Conservation (phyloP, 176 grass and related monocot species). For the Areca catechu region DNA sequence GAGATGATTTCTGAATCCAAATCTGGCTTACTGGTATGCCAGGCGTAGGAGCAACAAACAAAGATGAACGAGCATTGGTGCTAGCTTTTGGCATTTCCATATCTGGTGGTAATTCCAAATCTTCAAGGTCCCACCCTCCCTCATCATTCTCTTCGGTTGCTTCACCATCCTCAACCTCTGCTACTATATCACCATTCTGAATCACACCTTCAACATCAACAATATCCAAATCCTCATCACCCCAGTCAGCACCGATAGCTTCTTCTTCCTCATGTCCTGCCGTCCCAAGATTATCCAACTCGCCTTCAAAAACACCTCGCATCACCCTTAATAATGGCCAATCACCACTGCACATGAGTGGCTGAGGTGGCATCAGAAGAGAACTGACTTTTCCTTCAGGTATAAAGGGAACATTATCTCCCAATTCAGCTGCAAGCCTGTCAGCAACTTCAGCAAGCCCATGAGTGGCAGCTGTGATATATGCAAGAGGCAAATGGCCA, state of each 20-base stretch:
- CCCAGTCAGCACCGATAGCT: slow-evolving; percentile 76
- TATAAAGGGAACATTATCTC: slow-evolving; percentile 69
- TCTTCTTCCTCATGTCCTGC: slow-evolving; percentile 65
- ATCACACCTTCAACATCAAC: slow-evolving; percentile 59
- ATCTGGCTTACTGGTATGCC: slow-evolving; percentile 92
- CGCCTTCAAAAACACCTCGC: slow-evolving; percentile 87
- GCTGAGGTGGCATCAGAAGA: slow-evolving; percentile 67
- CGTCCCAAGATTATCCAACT: slow-evolving; percentile 59
- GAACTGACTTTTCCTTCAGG: slow-evolving; percentile 53
- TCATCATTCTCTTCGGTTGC: slow-evolving; percentile 57
- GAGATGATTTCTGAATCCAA: slow-evolving; percentile 95
- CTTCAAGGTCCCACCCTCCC: slow-evolving; percentile 92
- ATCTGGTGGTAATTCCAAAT: slow-evolving; percentile 81
- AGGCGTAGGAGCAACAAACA: slow-evolving; percentile 67
- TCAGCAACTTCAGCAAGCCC: slow-evolving; percentile 75
- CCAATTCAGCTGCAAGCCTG: slow-evolving; percentile 73
- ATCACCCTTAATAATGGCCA: slow-evolving; percentile 95
- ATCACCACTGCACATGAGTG: slow-evolving; percentile 53
- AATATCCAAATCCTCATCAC: slow-evolving; percentile 81
- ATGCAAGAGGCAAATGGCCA: slow-evolving; percentile 89
- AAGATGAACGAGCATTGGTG: slow-evolving; percentile 26
- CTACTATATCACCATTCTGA: slow-evolving; percentile 51
- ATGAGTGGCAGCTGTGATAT: slow-evolving; percentile 76
- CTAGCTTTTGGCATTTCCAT: slow-evolving; percentile 56
- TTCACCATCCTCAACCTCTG: slow-evolving; percentile 44